Base-by-base conservation (phyloP, 208 protist genomes). In the Lotmaria passim region DNA sequence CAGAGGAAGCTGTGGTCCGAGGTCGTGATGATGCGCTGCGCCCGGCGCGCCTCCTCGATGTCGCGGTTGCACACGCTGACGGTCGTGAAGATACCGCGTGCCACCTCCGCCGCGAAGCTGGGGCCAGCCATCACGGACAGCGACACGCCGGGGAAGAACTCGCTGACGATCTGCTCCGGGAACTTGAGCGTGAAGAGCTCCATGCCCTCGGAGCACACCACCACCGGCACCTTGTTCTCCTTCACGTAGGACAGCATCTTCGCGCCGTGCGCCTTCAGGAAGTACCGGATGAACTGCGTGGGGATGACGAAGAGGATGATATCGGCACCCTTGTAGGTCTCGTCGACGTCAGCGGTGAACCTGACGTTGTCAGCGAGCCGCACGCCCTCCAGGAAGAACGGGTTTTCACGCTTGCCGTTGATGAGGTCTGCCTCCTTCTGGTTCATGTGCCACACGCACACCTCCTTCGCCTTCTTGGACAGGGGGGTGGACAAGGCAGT, bases 41-140 rank as follows among this genome's bases (percentile, higher is more conserved):
- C 8, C 36, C 12, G 36, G 36, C 36, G 36, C 36, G 36, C 36
- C 36, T 39, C 36, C 8, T 39, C 36, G 36, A 39, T 39, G 36
- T 39, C 12, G 36, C 36, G 36, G 36, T 39, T 39, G 36, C 36
- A 39, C 36, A 39, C 36, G 36, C 36, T 39, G 36, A 39, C 36
- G 36, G 8, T 75, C 10, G 93, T 97, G 31, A 93, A 71, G 67
- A 91, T 71, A 24, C 84, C 75, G 17, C 68, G 72, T 14, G 88
- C 85, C 30, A 97, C 82, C 75, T 96, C 93, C 39, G 90, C 86
- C 28, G 93, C 93, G 57, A 97, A 97, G 63, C 76, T 89, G 19
- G 93, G 81, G n/a, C 91, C 93, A 14, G 90, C 86, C 7, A 97
- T 69, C 15, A 95, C 89, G 44, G 75, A 60, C 15, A 97, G 39